A percentile compares a stretch with the other conserved stretches of the same genome.
These are phyloP conservation scores for Citeromyces siamensis DNA, from an alignment of 1,139 yeast species.

Conservation along the genomic window DNA sequence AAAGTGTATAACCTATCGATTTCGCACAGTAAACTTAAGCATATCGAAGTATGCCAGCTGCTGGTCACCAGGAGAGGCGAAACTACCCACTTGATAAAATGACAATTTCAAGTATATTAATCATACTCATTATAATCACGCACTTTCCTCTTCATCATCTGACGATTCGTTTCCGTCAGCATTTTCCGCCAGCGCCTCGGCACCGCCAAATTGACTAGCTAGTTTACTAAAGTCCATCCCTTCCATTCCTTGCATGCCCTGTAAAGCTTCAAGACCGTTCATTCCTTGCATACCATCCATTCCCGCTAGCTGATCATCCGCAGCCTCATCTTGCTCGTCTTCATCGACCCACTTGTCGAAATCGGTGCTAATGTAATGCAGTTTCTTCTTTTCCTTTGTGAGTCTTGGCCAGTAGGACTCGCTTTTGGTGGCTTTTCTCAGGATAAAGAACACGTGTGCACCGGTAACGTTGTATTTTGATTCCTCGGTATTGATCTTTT, in stretches of 20 bases:
- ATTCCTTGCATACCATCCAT: slow-evolving; percentile 18
- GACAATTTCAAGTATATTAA: too few relatives aligned
- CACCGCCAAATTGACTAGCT: slow-evolving; percentile 15
- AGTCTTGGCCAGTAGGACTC: slow-evolving; percentile 90
- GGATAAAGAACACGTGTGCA: slow-evolving; percentile 54
- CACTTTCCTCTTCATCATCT: slow-evolving; percentile 16
- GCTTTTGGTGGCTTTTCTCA: slow-evolving; percentile 55
- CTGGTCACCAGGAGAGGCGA: too few relatives aligned
- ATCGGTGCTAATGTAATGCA: slow-evolving; percentile 78
- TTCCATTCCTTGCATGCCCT: slow-evolving; percentile 14
- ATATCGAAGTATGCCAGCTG: too few relatives aligned
- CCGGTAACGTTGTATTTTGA: slow-evolving; percentile 57
- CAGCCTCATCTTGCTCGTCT: slow-evolving; percentile 67
- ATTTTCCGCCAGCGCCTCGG: slow-evolving; percentile 9
- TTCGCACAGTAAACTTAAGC: too few relatives aligned
- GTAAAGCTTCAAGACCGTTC: slow-evolving; percentile 22
- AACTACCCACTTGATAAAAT: too few relatives aligned
- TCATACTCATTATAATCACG: too few relatives aligned
- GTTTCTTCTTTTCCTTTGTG: slow-evolving; percentile 61
- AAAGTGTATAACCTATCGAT: slow-evolving; percentile 5
- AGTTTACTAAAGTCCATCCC: slow-evolving; percentile 13
- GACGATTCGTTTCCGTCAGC: slow-evolving; percentile 8
- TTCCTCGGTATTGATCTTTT: slow-evolving; percentile 55
- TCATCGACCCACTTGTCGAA: slow-evolving; percentile 97
- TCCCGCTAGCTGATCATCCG: slow-evolving; percentile 21